Evolutionary conservation across 148 eudicot genomes (phyloP).

Genomic region (Chenopodium formosanum): DNA sequence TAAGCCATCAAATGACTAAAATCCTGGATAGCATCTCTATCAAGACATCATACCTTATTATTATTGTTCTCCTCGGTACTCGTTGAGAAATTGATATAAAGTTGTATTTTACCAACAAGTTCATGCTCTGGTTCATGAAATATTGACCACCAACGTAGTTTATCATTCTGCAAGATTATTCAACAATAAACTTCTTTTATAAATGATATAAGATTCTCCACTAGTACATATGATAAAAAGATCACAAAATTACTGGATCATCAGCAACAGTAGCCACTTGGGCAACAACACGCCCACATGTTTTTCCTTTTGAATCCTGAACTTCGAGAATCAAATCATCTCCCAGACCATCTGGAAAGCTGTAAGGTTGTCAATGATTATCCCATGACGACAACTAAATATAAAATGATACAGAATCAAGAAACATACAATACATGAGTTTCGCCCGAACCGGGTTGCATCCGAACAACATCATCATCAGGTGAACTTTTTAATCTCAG

Average conservation of each 20-base stretch:
- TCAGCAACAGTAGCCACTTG: slow-evolving; percentile 88
- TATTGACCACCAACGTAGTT: slow-evolving; percentile 92
- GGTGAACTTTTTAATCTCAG: slow-evolving; percentile 80
- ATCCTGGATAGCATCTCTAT: neutral
- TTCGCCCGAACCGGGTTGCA: slow-evolving; percentile 97
- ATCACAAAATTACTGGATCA: slow-evolving; percentile 53
- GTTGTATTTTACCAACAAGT: slow-evolving; percentile 85
- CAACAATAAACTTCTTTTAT: slow-evolving; percentile 11
- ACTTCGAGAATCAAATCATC: slow-evolving; percentile 88
- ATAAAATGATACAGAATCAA: slow-evolving; percentile 4
- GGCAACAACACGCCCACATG: slow-evolving; percentile 71
- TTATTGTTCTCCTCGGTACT: slow-evolving; percentile 64
- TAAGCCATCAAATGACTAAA: neutral
- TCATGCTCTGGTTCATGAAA: slow-evolving; percentile 94
- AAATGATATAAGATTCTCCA: neutral
- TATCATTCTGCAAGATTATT: slow-evolving; percentile 67
- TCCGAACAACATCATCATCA: slow-evolving; percentile 68
- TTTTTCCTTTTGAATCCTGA: slow-evolving; percentile 79
- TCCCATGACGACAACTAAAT: slow-evolving; percentile 4
- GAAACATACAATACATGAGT: slow-evolving; percentile 80
- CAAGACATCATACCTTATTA: slow-evolving; percentile 47
- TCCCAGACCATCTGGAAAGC: slow-evolving; percentile 91
- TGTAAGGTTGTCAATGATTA: slow-evolving; percentile 45
- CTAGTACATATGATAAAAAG: slow-evolving; percentile 3
- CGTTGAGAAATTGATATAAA: slow-evolving; percentile 73